Percentiles rank a stretch among this genome's conserved stretches.
These are phyloP conservation scores for Didymella sp. DNA, from an alignment of 2,329 filamentous ascomycete species.

Conservation along the genomic window DNA sequence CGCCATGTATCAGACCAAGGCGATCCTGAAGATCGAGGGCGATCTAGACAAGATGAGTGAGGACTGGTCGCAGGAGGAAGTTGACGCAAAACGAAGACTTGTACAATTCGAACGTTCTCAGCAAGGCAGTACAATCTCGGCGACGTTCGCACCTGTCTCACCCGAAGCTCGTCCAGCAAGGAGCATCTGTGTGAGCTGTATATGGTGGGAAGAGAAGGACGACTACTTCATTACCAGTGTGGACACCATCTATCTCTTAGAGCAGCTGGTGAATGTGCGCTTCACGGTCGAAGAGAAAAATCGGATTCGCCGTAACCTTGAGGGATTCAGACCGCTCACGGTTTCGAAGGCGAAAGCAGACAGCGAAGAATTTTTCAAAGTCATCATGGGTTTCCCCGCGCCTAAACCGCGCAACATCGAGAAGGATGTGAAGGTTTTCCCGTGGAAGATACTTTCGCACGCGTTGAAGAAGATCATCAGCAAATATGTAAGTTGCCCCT, in stretches of 20 bases:
- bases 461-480: conserved; percentile 98
- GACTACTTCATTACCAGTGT: conserved; percentile 96
- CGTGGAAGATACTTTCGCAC: conserved; percentile 86
- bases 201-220: conserved; percentile 91
- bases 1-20: conserved; percentile 79
- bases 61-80: conserved; percentile 84
- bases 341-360: conserved; percentile 92
- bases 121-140: conserved; percentile 78
- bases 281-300: conserved; percentile 99
- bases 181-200: conserved; percentile 95
- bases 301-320: conserved; percentile 91
- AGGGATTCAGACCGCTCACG: conserved; percentile 90
- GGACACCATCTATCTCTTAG: conserved; percentile 93
- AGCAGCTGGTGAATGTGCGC: conserved; percentile 82
- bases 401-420: conserved; percentile 98
- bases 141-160: conserved; percentile 79
- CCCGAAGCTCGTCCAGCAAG: conserved; percentile 80
- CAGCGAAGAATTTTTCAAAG: conserved; percentile 97
- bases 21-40: conserved; percentile 81
- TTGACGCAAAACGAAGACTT: conserved; percentile 77
- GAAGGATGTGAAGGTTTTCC: conserved; percentile 98
- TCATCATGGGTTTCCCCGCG: conserved; percentile 96
- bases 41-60: conserved; percentile 85
- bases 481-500: conserved; percentile 75
- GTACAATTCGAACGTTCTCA: conserved; percentile 89